Base-by-base conservation (phyloP, 257 asterid species). In the Plantago ovata region DNA sequence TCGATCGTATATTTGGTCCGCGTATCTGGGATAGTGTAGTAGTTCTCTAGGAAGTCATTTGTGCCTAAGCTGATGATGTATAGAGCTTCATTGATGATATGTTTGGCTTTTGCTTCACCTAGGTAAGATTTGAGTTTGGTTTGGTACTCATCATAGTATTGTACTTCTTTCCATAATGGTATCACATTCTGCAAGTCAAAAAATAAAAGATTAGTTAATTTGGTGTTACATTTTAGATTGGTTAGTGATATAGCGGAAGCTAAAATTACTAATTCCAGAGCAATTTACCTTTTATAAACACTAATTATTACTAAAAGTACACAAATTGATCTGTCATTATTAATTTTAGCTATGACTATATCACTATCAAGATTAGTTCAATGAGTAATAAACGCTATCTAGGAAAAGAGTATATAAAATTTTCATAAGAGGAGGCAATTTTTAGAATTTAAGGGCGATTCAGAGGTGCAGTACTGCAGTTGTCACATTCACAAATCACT, bases 41-140 rank as follows among this genome's bases (percentile, higher is more conserved):
- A 92, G 56, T 92, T 92, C 36, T 92, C 98, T 0, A 92, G 70
- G 77, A 87, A 92, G 65, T 92, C 98, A 57, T 92, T 92, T 73
- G 98, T 85, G 69, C 96, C 96, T 13, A 85, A 44, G 80, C 96
- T 91, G n/a, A 85, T 66, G 3, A 91, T 1, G 14, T 92, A 85
- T 32, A 92, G 76, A 13, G 98, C 75, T 56, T 84, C 94, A 0
- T 18, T 48, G 24, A 83, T 78, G 50, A 85, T 65, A 44, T 10
- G 10, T 2, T 76, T 62, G 48, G 87, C 83, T 56, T 77, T 78
- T 46, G 52, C 2, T 7, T 52, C 75, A 1, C 98, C 98, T 6
- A 45, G 15, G 53, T 75, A 78, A 56, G 79, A 65, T 60, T 38
- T 67, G 10, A 91, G 75, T 54, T 77, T 81, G 38, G 8, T 62